phyloP scores from a whole-genome alignment of 768 basidiomycete species.

The Candolleomyces aberdarensis region DNA sequence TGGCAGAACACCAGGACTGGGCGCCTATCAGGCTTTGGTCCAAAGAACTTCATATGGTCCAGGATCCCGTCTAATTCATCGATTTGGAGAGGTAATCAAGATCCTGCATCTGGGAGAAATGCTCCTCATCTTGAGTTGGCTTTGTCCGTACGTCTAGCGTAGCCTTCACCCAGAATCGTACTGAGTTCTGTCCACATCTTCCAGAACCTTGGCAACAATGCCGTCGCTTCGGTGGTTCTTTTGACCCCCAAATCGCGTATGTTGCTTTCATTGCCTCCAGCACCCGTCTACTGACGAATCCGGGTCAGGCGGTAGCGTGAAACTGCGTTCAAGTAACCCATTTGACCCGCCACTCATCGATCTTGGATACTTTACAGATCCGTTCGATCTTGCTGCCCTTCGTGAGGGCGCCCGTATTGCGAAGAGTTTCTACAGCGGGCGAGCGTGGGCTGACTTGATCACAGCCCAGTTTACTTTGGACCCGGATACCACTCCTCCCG shows the following conservation, averaged over 20 bases:
- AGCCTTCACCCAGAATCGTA: background rate
- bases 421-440: conserved; percentile 7
- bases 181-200: background rate
- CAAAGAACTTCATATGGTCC: conserved; percentile 17
- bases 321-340: conserved; percentile 11
- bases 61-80: conserved; percentile 13
- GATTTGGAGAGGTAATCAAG: conserved; percentile 5
- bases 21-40: conserved; percentile 4
- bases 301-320: conserved; percentile 5
- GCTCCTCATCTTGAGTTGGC: conserved; percentile 20
- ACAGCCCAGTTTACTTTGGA: conserved; percentile 6
- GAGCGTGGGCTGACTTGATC: conserved; percentile 11
- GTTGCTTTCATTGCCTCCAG: background rate
- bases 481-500: background rate
- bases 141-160: background rate
- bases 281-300: background rate
- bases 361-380: conserved; percentile 5
- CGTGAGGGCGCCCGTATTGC: conserved; percentile 11
- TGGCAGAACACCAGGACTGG: conserved; percentile 15
- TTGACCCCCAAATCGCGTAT: conserved; percentile 12
- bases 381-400: conserved; percentile 9
- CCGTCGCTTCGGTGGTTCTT: background rate
- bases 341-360: conserved; percentile 10
- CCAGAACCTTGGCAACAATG: conserved; percentile 3
- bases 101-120: conserved; percentile 20